phyloP scores from a whole-genome alignment of 805 yeast genomes.

The Metschnikowia lachancei region DNA sequence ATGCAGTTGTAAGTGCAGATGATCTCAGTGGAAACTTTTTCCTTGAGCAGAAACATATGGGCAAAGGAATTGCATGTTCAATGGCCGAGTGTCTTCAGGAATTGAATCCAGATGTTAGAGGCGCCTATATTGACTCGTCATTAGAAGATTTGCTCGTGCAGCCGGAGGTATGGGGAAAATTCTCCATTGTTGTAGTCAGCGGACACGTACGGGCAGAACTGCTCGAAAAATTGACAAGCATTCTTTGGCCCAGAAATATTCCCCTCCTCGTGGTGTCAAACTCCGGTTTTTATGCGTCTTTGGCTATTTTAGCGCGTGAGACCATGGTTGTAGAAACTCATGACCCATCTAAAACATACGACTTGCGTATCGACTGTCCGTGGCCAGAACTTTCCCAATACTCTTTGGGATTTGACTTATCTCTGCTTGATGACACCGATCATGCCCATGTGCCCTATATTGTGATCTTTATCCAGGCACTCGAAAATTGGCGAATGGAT shows the following conservation, averaged over 20 bases:
- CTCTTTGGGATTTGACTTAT: slow-evolving; percentile 51
- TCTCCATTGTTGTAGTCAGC: slow-evolving; percentile 47
- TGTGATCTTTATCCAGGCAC: slow-evolving; percentile 56
- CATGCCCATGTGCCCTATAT: slow-evolving; percentile 68
- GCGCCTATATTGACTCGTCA: slow-evolving; percentile 25
- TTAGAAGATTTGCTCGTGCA: slow-evolving; percentile 14
- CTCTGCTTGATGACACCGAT: slow-evolving; percentile 41
- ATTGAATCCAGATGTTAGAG: slow-evolving; percentile 58
- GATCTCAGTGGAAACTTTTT: slow-evolving; percentile 66
- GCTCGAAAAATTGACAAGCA: slow-evolving; percentile 29
- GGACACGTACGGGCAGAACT: slow-evolving; percentile 24
- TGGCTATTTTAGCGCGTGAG: slow-evolving; percentile 53
- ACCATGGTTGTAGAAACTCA: slow-evolving; percentile 70
- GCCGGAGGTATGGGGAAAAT: slow-evolving; percentile 45
- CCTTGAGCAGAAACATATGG: slow-evolving; percentile 44
- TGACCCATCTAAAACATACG: slow-evolving; percentile 62
- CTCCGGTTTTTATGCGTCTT: slow-evolving; percentile 63
- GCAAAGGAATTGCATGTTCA: slow-evolving; percentile 38
- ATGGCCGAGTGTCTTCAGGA: slow-evolving; percentile 46
- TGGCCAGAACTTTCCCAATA: slow-evolving; percentile 65
- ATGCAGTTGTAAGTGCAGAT: slow-evolving; percentile 31
- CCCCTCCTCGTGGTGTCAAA: slow-evolving; percentile 55
- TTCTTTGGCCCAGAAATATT: slow-evolving; percentile 43
- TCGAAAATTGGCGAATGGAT: slow-evolving; percentile 40
- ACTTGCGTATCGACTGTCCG: slow-evolving; percentile 63